A percentile compares a stretch with the other conserved stretches of the same genome.
Evolutionary conservation across 345 rosid genomes (phyloP).

Genomic region (Populus davidiana): DNA sequence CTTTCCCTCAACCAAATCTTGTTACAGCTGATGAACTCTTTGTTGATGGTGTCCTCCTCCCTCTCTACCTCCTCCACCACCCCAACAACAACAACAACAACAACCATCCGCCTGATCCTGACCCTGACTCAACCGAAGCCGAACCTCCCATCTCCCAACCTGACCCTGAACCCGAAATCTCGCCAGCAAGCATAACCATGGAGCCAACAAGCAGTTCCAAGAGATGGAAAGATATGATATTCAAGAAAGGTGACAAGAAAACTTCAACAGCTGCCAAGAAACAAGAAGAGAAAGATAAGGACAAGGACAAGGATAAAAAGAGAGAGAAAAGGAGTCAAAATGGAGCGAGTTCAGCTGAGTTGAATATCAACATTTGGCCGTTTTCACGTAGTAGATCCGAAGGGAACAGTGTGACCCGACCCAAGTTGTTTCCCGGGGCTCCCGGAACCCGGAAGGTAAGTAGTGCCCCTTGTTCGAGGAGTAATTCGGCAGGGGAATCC

Average conservation of each 20-base stretch:
- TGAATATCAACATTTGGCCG: slow-evolving; percentile 79
- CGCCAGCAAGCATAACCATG: not conserved
- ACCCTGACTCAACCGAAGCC: not conserved
- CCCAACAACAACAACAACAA: not conserved
- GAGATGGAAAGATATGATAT: slow-evolving; percentile 65
- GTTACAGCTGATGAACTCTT: slow-evolving; percentile 77
- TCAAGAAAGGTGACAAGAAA: slow-evolving; percentile 46
- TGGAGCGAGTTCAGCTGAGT: slow-evolving; percentile 42
- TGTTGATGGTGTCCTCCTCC: slow-evolving; percentile 61
- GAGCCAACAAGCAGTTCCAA: slow-evolving; percentile 34
- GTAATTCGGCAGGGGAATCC: slow-evolving; percentile 66
- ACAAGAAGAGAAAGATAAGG: slow-evolving; percentile 2
- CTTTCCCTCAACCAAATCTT: slow-evolving; percentile 44
- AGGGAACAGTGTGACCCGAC: slow-evolving; percentile 53
- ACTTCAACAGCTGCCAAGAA: not conserved
- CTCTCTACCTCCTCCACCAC: slow-evolving; percentile 45
- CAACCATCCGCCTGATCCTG: slow-evolving; percentile 16
- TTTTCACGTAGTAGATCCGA: slow-evolving; percentile 85
- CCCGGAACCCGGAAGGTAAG: slow-evolving; percentile 59
- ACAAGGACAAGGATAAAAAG: slow-evolving; percentile 30
- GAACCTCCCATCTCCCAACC: slow-evolving; percentile 15
- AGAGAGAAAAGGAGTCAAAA: slow-evolving; percentile 34
- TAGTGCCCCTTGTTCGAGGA: slow-evolving; percentile 80
- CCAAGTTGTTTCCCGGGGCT: slow-evolving; percentile 40
- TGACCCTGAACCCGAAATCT: slow-evolving; percentile 12